Evolutionary conservation across 2,329 filamentous ascomycete species (phyloP).

Genomic region (Sporothrix schenckii): DNA sequence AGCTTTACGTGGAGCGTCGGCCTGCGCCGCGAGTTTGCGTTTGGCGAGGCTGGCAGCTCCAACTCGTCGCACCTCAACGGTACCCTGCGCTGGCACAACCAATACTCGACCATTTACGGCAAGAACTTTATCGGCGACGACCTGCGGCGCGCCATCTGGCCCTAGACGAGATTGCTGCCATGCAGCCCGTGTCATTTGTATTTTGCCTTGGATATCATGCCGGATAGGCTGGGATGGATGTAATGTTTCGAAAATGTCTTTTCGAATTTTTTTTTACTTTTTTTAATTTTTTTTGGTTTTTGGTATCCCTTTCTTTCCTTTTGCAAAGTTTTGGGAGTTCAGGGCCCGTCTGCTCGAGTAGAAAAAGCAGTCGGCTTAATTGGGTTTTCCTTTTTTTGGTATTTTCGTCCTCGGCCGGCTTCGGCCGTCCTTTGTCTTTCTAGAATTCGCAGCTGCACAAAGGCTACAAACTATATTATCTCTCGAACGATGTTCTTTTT

Average conservation of each 20-base stretch:
- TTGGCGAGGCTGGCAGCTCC: constrained; percentile 33
- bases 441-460: neutral
- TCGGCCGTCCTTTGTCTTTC: neutral
- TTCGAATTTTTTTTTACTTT: no score
- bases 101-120: constrained; percentile 43
- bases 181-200: neutral
- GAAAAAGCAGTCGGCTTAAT: neutral
- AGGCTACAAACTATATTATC: neutral
- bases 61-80: constrained; percentile 30
- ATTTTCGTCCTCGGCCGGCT: neutral
- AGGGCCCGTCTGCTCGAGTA: neutral
- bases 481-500: neutral
- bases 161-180: constrained; percentile 34
- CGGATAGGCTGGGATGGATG: neutral
- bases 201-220: constrained; percentile 1
- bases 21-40: constrained; percentile 44
- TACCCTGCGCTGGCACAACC: constrained; percentile 43
- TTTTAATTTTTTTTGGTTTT: neutral
- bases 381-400: neutral
- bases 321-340: neutral
- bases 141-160: constrained; percentile 39
- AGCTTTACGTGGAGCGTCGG: constrained; percentile 54
- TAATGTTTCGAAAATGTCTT: neutral
- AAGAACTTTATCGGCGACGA: constrained; percentile 33
- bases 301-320: neutral